phyloP scores from a whole-genome alignment of 169 alveolate species.

The Eimeria brunetti region DNA sequence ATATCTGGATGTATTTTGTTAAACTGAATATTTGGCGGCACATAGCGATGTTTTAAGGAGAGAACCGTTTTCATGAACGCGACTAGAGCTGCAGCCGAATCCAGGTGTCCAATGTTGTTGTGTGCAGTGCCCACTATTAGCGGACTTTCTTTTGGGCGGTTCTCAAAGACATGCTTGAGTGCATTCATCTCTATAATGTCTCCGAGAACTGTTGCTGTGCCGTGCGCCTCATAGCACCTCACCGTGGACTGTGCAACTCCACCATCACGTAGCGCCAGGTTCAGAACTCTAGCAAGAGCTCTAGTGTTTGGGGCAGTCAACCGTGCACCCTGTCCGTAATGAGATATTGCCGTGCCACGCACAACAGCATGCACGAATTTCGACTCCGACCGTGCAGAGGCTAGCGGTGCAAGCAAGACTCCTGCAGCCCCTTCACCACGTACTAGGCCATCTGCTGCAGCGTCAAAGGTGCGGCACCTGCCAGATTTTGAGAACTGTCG shows the following conservation, averaged over 20 bases:
- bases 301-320: slow-evolving; percentile 88
- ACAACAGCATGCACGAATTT: slow-evolving; percentile 79
- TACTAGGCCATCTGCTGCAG: slow-evolving; percentile 86
- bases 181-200: slow-evolving; percentile 88
- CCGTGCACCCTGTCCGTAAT: slow-evolving; percentile 87
- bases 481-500: slow-evolving; percentile 86
- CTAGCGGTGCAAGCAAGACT: slow-evolving; percentile 69
- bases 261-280: slow-evolving; percentile 77
- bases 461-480: slow-evolving; percentile 87
- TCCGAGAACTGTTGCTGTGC: slow-evolving; percentile 89
- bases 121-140: slow-evolving; percentile 82
- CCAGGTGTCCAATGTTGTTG: slow-evolving; percentile 86
- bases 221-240: slow-evolving; percentile 86
- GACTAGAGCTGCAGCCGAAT: slow-evolving; percentile 87
- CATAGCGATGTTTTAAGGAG: slow-evolving; percentile 80
- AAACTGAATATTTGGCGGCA: slow-evolving; percentile 87
- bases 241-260: slow-evolving; percentile 61
- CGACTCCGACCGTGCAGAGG: slow-evolving; percentile 13
- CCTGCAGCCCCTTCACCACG: slow-evolving; percentile 89
- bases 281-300: slow-evolving; percentile 82
- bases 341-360: slow-evolving; percentile 86
- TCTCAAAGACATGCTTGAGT: slow-evolving; percentile 74
- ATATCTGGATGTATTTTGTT: slow-evolving; percentile 86
- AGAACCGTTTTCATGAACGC: slow-evolving; percentile 84
- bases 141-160: slow-evolving; percentile 60